A percentile compares a stretch with the other conserved stretches of the same genome.
phyloP scores from a whole-genome alignment of 2,329 filamentous ascomycete genomes.

The Fusarium sp. region DNA sequence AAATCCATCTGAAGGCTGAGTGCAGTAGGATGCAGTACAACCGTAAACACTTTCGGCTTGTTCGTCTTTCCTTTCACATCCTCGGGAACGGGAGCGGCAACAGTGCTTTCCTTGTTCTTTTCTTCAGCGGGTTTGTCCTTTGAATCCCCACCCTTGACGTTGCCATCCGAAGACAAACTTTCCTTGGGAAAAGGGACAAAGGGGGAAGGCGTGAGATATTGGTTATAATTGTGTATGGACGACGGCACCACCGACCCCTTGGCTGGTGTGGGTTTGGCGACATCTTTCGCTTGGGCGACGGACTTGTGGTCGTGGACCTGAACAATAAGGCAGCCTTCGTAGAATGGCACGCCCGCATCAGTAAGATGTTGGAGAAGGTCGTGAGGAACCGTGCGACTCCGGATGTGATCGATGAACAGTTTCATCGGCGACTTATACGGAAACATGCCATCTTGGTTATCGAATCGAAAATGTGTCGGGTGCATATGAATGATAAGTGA shows the following conservation, averaged over 20 bases:
- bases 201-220: conserved; percentile 89
- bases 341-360: conserved; percentile 80
- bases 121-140: conserved; percentile 47
- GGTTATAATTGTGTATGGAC: conserved; percentile 93
- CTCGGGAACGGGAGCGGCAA: conserved; percentile 64
- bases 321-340: conserved; percentile 95
- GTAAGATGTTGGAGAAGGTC: conserved; percentile 86
- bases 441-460: conserved; percentile 93
- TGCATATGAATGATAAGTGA: conserved; percentile 91
- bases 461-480: conserved; percentile 88
- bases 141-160: conserved; percentile 52
- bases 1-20: conserved; percentile 82
- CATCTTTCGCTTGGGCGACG: conserved; percentile 69
- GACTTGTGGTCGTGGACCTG: conserved; percentile 91
- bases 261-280: conserved; percentile 61
- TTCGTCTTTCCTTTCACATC: conserved; percentile 47
- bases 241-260: conserved; percentile 75
- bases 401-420: conserved; percentile 81
- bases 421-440: conserved; percentile 93
- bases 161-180: conserved; percentile 55
- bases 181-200: conserved; percentile 80
- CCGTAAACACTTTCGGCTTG: conserved; percentile 75
- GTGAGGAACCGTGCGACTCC: conserved; percentile 83
- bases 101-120: conserved; percentile 69
- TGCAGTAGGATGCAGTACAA: conserved; percentile 86